phyloP scores from a whole-genome alignment of 163 green algal genomes.

The Volvox carteri region DNA sequence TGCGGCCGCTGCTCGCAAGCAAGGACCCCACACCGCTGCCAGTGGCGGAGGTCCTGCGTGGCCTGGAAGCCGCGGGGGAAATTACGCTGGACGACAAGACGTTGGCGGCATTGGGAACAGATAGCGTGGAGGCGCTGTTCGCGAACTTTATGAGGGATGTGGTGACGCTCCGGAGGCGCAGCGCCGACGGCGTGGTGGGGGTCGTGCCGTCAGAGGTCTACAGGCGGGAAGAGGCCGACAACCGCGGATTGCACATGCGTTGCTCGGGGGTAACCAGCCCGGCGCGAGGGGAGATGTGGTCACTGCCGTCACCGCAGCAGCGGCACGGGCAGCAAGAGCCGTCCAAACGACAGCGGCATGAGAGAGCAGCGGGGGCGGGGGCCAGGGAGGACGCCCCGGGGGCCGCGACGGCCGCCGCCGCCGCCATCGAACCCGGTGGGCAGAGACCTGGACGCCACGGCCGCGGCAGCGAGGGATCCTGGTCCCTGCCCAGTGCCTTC shows the following conservation, averaged over 20 bases:
- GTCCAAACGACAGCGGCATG: no score
- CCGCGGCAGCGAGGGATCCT: not conserved
- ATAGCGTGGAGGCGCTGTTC: not conserved
- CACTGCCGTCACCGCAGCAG: not conserved
- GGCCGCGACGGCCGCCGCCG: not conserved
- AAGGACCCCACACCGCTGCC: not conserved
- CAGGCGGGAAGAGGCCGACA: not conserved
- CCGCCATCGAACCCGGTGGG: not conserved
- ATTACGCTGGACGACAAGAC: not conserved
- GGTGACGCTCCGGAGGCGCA: not conserved
- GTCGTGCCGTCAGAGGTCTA: not conserved
- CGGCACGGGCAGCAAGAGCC: not conserved
- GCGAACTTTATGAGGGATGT: not conserved
- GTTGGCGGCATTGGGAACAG: not conserved
- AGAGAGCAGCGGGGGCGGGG: not conserved
- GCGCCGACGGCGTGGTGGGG: not conserved
- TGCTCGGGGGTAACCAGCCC: no score
- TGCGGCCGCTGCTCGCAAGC: not conserved
- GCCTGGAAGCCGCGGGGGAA: not conserved
- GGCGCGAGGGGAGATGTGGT: not conserved
- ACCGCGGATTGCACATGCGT: not conserved
- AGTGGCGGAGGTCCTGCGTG: not conserved
- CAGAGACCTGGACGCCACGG: no score
- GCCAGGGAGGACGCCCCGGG: not conserved
- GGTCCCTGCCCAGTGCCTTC: not conserved